Percentiles rank a stretch among this genome's conserved stretches.
Evolutionary conservation across 345 rosid genomes (phyloP).

Genomic region (Cardiospermum halicacabum): DNA sequence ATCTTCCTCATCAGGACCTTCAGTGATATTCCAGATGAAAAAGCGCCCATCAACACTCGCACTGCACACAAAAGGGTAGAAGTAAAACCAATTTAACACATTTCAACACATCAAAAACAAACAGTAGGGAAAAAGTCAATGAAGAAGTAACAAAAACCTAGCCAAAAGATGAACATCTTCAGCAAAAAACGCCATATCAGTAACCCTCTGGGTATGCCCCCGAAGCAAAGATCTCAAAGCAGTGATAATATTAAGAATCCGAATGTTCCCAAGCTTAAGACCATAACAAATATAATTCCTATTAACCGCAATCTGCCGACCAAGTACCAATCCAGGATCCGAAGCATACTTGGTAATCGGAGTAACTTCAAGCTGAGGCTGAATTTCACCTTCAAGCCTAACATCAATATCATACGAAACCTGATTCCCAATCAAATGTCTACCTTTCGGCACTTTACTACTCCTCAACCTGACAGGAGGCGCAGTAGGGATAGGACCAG

Average conservation of each 20-base stretch:
- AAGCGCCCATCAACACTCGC: slow-evolving; percentile 59
- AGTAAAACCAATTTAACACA: slow-evolving; percentile 2
- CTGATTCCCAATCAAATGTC: slow-evolving; percentile 45
- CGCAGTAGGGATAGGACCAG: slow-evolving; percentile 13
- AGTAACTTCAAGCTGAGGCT: slow-evolving; percentile 72
- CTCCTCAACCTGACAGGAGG: slow-evolving; percentile 42
- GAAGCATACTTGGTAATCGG: slow-evolving; percentile 70
- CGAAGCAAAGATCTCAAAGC: slow-evolving; percentile 72
- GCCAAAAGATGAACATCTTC: slow-evolving; percentile 86
- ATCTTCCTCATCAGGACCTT: slow-evolving; percentile 66
- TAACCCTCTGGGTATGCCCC: slow-evolving; percentile 62
- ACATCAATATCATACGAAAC: slow-evolving; percentile 52
- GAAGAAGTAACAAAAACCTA: slow-evolving; percentile 36
- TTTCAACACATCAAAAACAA: neutral
- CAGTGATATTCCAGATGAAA: slow-evolving; percentile 61
- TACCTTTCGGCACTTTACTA: slow-evolving; percentile 55
- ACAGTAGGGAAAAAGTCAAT: neutral
- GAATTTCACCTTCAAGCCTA: slow-evolving; percentile 55
- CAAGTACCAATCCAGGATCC: slow-evolving; percentile 64
- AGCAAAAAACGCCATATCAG: slow-evolving; percentile 81
- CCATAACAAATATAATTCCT: slow-evolving; percentile 72
- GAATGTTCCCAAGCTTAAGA: slow-evolving; percentile 64
- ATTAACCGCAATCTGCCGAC: slow-evolving; percentile 78
- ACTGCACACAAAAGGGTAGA: slow-evolving; percentile 34
- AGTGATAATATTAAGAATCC: slow-evolving; percentile 69